Conservation (phyloP, 1,284 basidiomycete genomes). For the Ustilago nuda region DNA sequence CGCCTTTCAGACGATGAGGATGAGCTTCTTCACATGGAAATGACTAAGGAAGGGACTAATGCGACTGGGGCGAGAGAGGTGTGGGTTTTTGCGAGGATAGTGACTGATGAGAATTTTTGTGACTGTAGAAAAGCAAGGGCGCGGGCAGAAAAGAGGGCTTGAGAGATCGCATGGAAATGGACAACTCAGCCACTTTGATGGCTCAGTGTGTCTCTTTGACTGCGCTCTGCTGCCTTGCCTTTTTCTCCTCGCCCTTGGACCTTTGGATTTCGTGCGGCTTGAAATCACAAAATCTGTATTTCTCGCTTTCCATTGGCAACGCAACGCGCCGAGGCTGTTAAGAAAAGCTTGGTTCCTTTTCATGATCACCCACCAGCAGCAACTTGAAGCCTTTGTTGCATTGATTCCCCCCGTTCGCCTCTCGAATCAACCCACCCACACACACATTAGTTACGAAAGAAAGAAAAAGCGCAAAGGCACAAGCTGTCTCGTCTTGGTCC, state of each 20-base stretch:
- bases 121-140: neutral
- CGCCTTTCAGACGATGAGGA: no score
- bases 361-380: slow-evolving; percentile 11
- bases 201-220: neutral
- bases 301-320: neutral
- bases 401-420: slow-evolving; percentile 1
- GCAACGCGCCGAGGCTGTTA: neutral
- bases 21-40: neutral
- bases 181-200: slow-evolving; percentile 10
- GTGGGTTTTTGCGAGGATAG: neutral
- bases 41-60: neutral
- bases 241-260: neutral
- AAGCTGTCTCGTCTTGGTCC: neutral
- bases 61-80: neutral
- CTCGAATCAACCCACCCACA: neutral
- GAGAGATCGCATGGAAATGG: neutral
- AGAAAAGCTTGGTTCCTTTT: slow-evolving; percentile 4
- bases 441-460: neutral
- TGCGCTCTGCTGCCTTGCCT: slow-evolving; percentile 2
- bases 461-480: neutral
- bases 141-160: neutral
- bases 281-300: neutral
- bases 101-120: slow-evolving; percentile 4
- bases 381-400: neutral
- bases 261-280: neutral